phyloP scores from a whole-genome alignment of 176 grass and related monocot genomes.

The Oryza punctata region DNA sequence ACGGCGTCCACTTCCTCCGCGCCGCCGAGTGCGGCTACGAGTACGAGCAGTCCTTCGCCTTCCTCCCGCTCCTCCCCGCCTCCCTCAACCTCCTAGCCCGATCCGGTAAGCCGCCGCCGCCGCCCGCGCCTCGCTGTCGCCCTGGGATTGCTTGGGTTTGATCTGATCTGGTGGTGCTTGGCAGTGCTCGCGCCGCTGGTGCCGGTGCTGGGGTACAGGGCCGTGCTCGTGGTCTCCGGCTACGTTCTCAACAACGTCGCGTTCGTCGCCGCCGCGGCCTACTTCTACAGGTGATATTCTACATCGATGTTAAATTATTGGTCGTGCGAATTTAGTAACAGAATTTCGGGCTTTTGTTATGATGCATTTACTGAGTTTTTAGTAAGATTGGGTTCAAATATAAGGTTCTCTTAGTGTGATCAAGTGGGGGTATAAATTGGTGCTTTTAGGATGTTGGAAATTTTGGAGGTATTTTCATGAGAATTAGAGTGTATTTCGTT shows the following conservation, averaged over 20 bases:
- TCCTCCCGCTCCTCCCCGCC: conserved; percentile 76
- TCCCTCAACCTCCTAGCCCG: conserved; percentile 67
- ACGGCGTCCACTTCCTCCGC: conserved; percentile 81
- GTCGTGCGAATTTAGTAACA: not conserved
- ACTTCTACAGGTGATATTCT: conserved; percentile 74
- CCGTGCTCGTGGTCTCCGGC: conserved; percentile 65
- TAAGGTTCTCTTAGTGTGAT: not conserved
- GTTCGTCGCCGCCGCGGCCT: conserved; percentile 57
- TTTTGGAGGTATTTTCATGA: not conserved
- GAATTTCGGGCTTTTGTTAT: not conserved
- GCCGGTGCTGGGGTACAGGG: conserved; percentile 66
- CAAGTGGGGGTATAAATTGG: not conserved
- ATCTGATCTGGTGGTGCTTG: conserved; percentile 35
- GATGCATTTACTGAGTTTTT: not conserved
- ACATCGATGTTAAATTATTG: not conserved
- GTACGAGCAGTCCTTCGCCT: conserved; percentile 93
- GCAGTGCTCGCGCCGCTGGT: conserved; percentile 71
- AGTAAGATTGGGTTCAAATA: not conserved
- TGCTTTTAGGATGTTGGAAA: not conserved
- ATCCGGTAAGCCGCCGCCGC: conserved; percentile 44
- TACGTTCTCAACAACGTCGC: conserved; percentile 67
- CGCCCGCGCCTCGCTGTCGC: not conserved
- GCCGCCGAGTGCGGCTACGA: conserved; percentile 91
- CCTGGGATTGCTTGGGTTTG: not conserved
- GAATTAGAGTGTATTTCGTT: not conserved